Percentiles rank a stretch among this genome's conserved stretches.
These are phyloP conservation scores for Colletotrichum navitas DNA, from an alignment of 2,329 filamentous ascomycete species.

Conservation along the genomic window DNA sequence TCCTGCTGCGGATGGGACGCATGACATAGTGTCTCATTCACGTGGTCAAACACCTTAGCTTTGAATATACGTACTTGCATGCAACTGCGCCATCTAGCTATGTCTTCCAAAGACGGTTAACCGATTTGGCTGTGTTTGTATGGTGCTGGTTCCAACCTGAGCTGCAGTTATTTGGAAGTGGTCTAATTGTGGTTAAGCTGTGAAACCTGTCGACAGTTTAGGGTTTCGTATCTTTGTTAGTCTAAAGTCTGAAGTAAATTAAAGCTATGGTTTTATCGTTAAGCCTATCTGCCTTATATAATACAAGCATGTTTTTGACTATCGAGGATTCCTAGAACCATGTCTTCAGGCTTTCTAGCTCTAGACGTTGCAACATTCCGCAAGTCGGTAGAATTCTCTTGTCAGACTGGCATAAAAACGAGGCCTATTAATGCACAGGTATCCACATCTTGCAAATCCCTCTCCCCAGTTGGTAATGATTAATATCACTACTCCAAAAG, in stretches of 20 bases:
- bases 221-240: background rate
- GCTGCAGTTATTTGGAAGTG: background rate
- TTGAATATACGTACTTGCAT: slow-evolving; percentile 22
- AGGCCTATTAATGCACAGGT: background rate
- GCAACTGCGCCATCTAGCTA: background rate
- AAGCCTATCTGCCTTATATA: background rate
- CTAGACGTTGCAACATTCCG: background rate
- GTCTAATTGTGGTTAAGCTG: background rate
- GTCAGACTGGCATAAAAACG: background rate
- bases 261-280: background rate
- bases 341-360: background rate
- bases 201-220: background rate
- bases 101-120: background rate
- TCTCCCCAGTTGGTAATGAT: background rate
- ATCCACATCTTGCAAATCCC: background rate
- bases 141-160: background rate
- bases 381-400: background rate
- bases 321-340: background rate
- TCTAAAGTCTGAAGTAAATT: background rate
- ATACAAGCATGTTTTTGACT: background rate
- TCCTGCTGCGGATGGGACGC: slow-evolving; percentile 4
- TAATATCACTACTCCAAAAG: background rate
- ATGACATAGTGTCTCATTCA: slow-evolving; percentile 3
- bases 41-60: slow-evolving; percentile 10
- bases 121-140: too few species aligned